phyloP scores from a whole-genome alignment of 805 yeast genomes.

The Maudiozyma turicensis region DNA sequence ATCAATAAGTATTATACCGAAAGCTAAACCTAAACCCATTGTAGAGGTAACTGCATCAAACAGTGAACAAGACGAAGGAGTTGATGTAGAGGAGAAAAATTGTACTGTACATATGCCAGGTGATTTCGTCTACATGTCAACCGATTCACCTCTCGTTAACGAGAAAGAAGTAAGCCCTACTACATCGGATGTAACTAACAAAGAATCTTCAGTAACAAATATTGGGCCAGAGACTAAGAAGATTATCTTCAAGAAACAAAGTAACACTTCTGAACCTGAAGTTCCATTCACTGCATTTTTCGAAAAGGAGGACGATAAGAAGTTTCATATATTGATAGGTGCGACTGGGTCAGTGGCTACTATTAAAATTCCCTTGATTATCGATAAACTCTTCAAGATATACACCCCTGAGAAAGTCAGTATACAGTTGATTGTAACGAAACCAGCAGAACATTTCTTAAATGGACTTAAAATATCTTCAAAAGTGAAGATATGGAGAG shows the following conservation, averaged over 20 bases:
- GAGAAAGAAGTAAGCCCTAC: not conserved
- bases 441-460: constrained; percentile 63
- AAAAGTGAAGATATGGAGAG: constrained; percentile 78
- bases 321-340: constrained; percentile 79
- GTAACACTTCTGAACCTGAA: constrained; percentile 33
- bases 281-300: constrained; percentile 69
- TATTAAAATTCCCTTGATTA: constrained; percentile 81
- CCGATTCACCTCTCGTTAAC: not conserved
- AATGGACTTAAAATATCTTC: constrained; percentile 53
- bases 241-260: constrained; percentile 2
- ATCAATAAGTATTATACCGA: constrained; percentile 30
- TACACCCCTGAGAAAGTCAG: constrained; percentile 67
- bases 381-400: constrained; percentile 73
- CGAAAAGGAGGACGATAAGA: constrained; percentile 67
- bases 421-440: constrained; percentile 77
- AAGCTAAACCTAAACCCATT: not conserved
- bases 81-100: constrained; percentile 18
- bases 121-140: constrained; percentile 23
- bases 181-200: constrained; percentile 16
- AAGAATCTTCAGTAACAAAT: not conserved
- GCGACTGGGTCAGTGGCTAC: constrained; percentile 97
- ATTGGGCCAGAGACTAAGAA: constrained; percentile 1
- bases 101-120: constrained; percentile 30
- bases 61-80: not conserved
- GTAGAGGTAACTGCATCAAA: constrained; percentile 1